Percentiles rank a stretch among this genome's conserved stretches.
Evolutionary conservation across 306 rosid genomes (phyloP).

Genomic region (Quercus parvula): DNA sequence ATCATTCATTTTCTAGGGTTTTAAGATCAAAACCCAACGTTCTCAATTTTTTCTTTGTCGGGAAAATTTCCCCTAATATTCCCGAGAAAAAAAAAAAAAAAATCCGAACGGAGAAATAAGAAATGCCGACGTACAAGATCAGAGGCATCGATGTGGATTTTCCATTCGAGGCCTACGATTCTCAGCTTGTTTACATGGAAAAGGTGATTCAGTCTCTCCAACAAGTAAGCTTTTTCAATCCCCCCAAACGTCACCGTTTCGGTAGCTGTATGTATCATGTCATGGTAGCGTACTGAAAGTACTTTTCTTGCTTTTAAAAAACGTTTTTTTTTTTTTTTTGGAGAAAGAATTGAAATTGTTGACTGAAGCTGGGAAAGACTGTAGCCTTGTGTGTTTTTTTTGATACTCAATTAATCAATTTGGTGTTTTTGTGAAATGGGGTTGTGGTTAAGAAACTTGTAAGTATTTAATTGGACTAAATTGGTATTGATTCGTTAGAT

Average conservation of each 20-base stretch:
- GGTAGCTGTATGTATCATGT: neutral
- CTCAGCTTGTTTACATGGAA: slow-evolving; percentile 93
- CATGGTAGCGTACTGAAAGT: neutral
- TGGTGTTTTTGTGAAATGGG: neutral
- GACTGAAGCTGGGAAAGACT: neutral
- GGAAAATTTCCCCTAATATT: neutral
- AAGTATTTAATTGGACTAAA: neutral
- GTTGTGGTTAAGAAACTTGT: neutral
- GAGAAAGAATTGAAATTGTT: neutral
- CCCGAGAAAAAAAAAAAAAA: neutral
- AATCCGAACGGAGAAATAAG: neutral
- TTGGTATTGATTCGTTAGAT: neutral
- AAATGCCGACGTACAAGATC: slow-evolving; percentile 77
- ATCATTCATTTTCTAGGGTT: slow-evolving; percentile 37
- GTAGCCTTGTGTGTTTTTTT: neutral
- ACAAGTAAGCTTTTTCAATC: slow-evolving; percentile 38
- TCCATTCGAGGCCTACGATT: slow-evolving; percentile 86
- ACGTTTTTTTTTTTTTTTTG: too few species aligned
- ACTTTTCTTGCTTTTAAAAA: neutral
- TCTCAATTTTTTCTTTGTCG: neutral
- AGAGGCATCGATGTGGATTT: slow-evolving; percentile 84
- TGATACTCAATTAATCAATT: too few species aligned
- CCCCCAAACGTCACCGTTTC: neutral
- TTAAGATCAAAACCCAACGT: neutral
- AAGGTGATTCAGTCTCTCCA: slow-evolving; percentile 89